Base-by-base conservation (phyloP, 2,329 filamentous ascomycete species). In the Sclerotinia sclerotiorum region DNA sequence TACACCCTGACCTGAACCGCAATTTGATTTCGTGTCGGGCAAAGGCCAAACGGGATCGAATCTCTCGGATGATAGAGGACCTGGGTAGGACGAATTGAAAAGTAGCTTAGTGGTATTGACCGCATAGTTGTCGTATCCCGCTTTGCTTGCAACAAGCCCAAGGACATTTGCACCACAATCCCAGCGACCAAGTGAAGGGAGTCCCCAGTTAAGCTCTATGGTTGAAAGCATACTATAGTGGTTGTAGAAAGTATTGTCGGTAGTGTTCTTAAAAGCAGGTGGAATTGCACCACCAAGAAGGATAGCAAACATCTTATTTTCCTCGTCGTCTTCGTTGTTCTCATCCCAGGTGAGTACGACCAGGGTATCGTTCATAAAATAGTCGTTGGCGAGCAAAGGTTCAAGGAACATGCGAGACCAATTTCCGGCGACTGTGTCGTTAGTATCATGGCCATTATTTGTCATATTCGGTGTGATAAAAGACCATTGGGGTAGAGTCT, bases 381-480 rank as follows among this genome's bases (percentile, higher is more conserved):
- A 81, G 15, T 77, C 76, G 73, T 84, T 80, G 29, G 77, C 77
- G 10, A 87, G 76, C 5, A 87, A 79, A 5, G 84, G 84, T 70
- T 82, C 79, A 55, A 87, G 77, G 75, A 86, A 86, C 69, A 76
- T 77, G 54, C 80, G 80, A 42, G 81, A 80, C 84, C 84, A 87
- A 5, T 78, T 74, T 2, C 82, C 81, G 5, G 84, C 82, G 52
- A 79, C 79, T 19, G 81, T 81, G 15, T 86, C 80, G 15, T 80
- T 81, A 2, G 81, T 81, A 74, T 87, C 80, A 73, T 91, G 89
- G 46, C 87, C 89, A 73, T 90, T 86, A 71, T 85, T 84, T 57
- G 86, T 84, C 85, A 88, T 87, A 77, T 88, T 85, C 0, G 86
- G 87, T 0, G 84, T 84, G 77, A 88, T 84, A 77, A 87, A 87